Percentiles rank a stretch among this genome's conserved stretches.
Evolutionary conservation across 208 protist species (phyloP).

Genomic region (Novymonas esmeraldas): DNA sequence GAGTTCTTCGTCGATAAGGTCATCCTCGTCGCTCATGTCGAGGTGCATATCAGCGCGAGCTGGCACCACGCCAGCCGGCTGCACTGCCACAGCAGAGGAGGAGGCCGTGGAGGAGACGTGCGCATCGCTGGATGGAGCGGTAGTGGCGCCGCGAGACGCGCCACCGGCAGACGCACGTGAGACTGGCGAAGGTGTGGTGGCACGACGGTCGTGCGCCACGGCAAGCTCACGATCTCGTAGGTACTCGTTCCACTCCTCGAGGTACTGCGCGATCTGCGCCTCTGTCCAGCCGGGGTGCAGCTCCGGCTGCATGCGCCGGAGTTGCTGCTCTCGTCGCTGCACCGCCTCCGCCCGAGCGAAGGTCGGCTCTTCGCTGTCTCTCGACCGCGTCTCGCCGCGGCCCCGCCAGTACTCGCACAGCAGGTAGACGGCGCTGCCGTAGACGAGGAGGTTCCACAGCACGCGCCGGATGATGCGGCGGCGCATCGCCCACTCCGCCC

Average conservation of each 20-base stretch:
- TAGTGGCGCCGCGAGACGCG: too few species aligned
- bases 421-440: conserved; percentile 35
- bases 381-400: neutral
- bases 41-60: neutral
- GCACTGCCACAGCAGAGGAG: too few species aligned
- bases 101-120: too few species aligned
- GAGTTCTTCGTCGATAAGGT: conserved; percentile 4
- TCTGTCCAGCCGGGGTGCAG: conserved; percentile 21
- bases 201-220: neutral
- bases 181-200: neutral
- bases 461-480: conserved; percentile 14
- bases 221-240: conserved; percentile 10
- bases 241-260: conserved; percentile 21
- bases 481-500: conserved; percentile 26
- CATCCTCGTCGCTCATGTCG: conserved; percentile 24
- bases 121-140: too few species aligned
- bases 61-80: neutral
- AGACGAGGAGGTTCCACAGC: conserved; percentile 40
- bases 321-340: neutral
- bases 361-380: conserved; percentile 8
- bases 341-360: conserved; percentile 12
- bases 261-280: conserved; percentile 18
- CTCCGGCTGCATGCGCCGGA: conserved; percentile 12
- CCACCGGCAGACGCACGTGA: neutral
- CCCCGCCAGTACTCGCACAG: conserved; percentile 20